These are phyloP conservation scores for Nemophila menziesii DNA, from an alignment of 257 asterid genomes.

Conservation along the genomic window DNA sequence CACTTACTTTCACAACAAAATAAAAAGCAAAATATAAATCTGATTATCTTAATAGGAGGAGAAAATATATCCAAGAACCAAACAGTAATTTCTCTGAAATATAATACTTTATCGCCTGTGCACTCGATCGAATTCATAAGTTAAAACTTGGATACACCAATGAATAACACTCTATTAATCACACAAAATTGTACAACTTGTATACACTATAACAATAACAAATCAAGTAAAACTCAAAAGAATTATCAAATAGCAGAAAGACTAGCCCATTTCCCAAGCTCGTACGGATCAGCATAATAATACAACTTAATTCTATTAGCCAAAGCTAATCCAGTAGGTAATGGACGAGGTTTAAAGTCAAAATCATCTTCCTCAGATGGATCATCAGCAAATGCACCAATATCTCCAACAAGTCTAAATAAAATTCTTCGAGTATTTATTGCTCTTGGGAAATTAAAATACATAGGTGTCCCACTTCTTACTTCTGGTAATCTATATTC, in stretches of 20 bases:
- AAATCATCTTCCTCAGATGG: slow-evolving; percentile 72
- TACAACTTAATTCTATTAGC: slow-evolving; percentile 68
- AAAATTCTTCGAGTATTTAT: slow-evolving; percentile 52
- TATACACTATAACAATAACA: no score
- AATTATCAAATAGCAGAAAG: slow-evolving; percentile 59
- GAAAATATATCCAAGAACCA: no score
- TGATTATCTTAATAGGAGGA: no score
- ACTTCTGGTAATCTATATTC: slow-evolving; percentile 92
- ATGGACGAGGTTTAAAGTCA: slow-evolving; percentile 35
- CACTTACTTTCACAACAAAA: no score
- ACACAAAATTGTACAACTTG: no score
- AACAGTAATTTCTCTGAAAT: no score
- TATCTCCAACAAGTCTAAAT: slow-evolving; percentile 78
- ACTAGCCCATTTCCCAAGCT: slow-evolving; percentile 92
- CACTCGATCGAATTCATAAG: no score
- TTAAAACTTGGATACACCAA: no score
- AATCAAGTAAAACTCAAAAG: background rate
- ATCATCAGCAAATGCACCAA: slow-evolving; percentile 71
- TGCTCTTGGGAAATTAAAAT: slow-evolving; percentile 87
- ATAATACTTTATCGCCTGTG: no score
- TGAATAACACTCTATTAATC: no score
- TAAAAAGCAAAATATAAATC: no score
- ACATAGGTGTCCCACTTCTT: slow-evolving; percentile 73
- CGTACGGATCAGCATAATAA: slow-evolving; percentile 81
- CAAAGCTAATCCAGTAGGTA: slow-evolving; percentile 74